Evolutionary conservation across 352 stramenopile genomes (phyloP).

Genomic region (Phytophthora nicotianae): DNA sequence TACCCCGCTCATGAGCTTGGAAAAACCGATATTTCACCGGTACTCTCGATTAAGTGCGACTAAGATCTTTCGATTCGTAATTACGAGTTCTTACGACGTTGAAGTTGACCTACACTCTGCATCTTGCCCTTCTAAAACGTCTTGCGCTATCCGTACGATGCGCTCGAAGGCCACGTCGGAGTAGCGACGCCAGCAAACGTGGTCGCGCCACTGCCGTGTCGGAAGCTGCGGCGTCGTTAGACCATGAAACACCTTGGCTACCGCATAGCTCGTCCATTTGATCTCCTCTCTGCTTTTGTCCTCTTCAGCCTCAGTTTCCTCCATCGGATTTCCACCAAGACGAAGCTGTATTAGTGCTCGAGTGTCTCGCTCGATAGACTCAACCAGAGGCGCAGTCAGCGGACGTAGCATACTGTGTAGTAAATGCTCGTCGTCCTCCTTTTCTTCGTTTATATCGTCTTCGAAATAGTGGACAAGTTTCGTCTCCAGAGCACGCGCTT

Average conservation of each 20-base stretch:
- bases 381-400: constrained; percentile 52
- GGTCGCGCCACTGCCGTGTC: constrained; percentile 61
- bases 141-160: constrained; percentile 70
- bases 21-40: constrained; percentile 7
- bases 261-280: constrained; percentile 67
- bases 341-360: constrained; percentile 39
- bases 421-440: constrained; percentile 36
- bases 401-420: constrained; percentile 55
- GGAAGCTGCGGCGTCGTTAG: constrained; percentile 70
- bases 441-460: constrained; percentile 23
- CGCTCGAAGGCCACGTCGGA: constrained; percentile 71
- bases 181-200: constrained; percentile 73
- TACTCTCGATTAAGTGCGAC: neutral
- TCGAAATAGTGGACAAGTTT: constrained; percentile 76
- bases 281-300: constrained; percentile 24
- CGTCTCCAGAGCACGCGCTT: constrained; percentile 46
- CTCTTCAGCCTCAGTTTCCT: constrained; percentile 21
- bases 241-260: constrained; percentile 81
- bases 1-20: constrained; percentile 6
- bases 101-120: constrained; percentile 22
- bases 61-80: constrained; percentile 8
- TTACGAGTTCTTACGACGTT: constrained; percentile 28
- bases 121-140: neutral
- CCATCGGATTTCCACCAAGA: constrained; percentile 18
- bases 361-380: constrained; percentile 63